These are phyloP conservation scores for Pezicula neosporulosa DNA, from an alignment of 2,329 filamentous ascomycete genomes.

Conservation along the genomic window DNA sequence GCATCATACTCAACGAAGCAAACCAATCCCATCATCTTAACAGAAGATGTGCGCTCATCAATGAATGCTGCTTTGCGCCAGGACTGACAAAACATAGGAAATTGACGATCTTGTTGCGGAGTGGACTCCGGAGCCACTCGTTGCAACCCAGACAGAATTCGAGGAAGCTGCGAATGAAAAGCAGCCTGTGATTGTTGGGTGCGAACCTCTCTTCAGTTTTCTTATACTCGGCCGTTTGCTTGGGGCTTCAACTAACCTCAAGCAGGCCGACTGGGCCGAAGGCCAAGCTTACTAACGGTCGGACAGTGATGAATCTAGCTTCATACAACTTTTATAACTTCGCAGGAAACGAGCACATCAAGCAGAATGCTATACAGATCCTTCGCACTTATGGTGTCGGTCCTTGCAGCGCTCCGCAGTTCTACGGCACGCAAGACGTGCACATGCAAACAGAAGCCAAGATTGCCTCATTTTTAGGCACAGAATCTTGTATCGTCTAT, in stretches of 20 bases:
- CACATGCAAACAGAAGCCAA: constrained; percentile 96
- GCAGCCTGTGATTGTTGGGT: constrained; percentile 86
- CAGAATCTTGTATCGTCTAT: constrained; percentile 88
- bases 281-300: constrained; percentile 81
- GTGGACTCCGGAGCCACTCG: constrained; percentile 92
- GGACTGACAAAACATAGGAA: constrained; percentile 49
- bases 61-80: not conserved
- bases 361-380: constrained; percentile 91
- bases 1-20: constrained; percentile 84
- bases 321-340: constrained; percentile 99
- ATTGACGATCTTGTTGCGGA: constrained; percentile 96
- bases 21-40: constrained; percentile 82
- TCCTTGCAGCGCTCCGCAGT: constrained; percentile 92
- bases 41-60: constrained; percentile 61
- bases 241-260: too few relatives aligned
- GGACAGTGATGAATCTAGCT: constrained; percentile 88
- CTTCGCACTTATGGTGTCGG: constrained; percentile 95
- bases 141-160: constrained; percentile 66
- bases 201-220: constrained; percentile 23
- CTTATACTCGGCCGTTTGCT: not conserved
- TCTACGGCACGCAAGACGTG: constrained; percentile 97
- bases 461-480: constrained; percentile 85
- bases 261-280: constrained; percentile 82
- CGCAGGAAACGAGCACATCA: constrained; percentile 85
- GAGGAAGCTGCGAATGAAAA: constrained; percentile 83